A percentile compares a stretch with the other conserved stretches of the same genome.
These are phyloP conservation scores for Chlorophyllum brunneum DNA, from an alignment of 768 basidiomycete species.

Conservation along the genomic window DNA sequence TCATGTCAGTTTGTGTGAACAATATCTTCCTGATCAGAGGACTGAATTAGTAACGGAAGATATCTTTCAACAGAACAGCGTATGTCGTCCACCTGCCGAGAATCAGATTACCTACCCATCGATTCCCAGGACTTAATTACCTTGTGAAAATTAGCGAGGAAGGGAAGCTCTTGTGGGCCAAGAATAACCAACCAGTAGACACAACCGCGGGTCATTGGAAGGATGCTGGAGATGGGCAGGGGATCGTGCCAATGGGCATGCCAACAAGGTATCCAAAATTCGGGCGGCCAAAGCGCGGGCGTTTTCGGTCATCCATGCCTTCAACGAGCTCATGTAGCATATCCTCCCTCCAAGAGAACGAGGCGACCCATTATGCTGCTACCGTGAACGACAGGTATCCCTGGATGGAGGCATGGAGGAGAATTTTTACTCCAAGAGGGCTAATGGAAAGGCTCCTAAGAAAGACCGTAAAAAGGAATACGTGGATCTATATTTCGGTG, in stretches of 20 bases:
- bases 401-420: constrained; percentile 35
- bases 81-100: constrained; percentile 19
- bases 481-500: constrained; percentile 69
- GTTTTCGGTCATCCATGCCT: constrained; percentile 13
- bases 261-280: constrained; percentile 15
- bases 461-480: constrained; percentile 56
- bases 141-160: constrained; percentile 50
- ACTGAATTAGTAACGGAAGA: constrained; percentile 22
- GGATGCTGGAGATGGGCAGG: constrained; percentile 52
- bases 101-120: neutral
- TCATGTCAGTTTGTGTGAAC: constrained; percentile 38
- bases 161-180: constrained; percentile 56
- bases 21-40: too few relatives aligned
- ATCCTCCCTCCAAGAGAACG: constrained; percentile 22
- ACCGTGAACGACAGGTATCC: constrained; percentile 26
- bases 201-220: constrained; percentile 60
- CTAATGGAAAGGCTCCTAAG: constrained; percentile 49
- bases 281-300: neutral
- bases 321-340: constrained; percentile 15
- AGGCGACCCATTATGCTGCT: constrained; percentile 41
- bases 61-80: constrained; percentile 59
- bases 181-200: constrained; percentile 54
- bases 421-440: constrained; percentile 48
- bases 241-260: constrained; percentile 43
- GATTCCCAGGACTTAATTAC: constrained; percentile 49